Base-by-base conservation (phyloP, 306 rosid genomes). In the Sophora flavescens region DNA sequence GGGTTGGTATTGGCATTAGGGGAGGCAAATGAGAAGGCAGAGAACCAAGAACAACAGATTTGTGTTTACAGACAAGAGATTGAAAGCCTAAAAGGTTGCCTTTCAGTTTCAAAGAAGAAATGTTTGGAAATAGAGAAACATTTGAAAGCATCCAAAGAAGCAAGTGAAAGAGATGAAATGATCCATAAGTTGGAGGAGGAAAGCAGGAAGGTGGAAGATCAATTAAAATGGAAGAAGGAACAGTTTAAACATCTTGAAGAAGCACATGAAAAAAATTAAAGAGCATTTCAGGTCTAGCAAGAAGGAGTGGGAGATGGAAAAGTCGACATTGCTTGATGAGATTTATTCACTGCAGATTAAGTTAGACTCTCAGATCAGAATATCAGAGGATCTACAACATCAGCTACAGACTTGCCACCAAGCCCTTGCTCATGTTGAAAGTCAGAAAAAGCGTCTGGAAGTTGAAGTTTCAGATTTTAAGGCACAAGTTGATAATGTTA, bases 171-270 rank as follows among this genome's bases (percentile, higher is more conserved):
- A 80, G 86, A 91, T 38, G 85, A 80, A 65, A 22, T 76, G 78
- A 30, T 88, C 0, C 60, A 75, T 53, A 79, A 78, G 65, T 51
- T 89, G 22, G 91, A 86, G 72, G 89, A 92, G 71, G 88, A 87
- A 78, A 79, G 33, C 45, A 78, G 81, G 69, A 85, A 87, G 77
- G 45, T 87, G 68, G 84, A 80, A 87, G 96, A 94, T 59, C 87
- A 88, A 78, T 68, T 94, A 32, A 90, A 92, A 79, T 92, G 95
- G 98, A 92, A 90, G 82, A 89, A 73, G 77, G 96, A 94, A 81
- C 97, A 94, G 58, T 88, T 94, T 79, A 79, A 60, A 17, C 94
- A 94, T 80, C 80, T 89, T 5, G 89, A 90, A 80, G 95, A 92
- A 70, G 95, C 96, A 18, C 87, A 87, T 68, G 80, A 84, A 12